Evolutionary conservation across 495 filamentous ascomycete genomes (phyloP), one percentile per base, ranked within the genome.

Genomic region (Cladorrhinum samala): DNA sequence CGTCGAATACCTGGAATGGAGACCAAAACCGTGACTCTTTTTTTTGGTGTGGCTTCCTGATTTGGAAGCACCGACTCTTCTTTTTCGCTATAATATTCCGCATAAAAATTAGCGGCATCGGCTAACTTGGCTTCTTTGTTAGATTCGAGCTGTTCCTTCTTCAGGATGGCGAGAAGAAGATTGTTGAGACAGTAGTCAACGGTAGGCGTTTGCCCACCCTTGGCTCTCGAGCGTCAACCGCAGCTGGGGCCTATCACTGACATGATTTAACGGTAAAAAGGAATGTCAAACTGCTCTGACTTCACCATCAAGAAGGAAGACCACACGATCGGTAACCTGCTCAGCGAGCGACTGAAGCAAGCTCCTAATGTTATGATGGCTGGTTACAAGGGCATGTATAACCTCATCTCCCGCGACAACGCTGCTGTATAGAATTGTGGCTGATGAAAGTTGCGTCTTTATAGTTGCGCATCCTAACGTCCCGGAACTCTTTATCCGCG

Each of bases 221-320:
- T 18, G 0, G 27, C n/a, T 18, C 21, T 16, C 38, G 6, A 40
- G 16, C 55, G 24, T 21, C 14, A 16, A 23, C 23, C 45, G n/a
- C n/a, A n/a, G n/a, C n/a, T n/a, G n/a, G n/a, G n/a, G n/a, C 11
- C 46, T 20, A 25, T 39, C 24, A 21, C 48, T 8, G 27, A n/a
- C 11, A 18, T 46, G 50, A 56, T 17, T 8, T 24, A 40, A 46
- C 50, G 68, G 25, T 21, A 38, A 37, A 13, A 48, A 95, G 91
- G 91, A 55, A 87, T 84, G 79, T 75, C 91, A 60, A 80, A 94
- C 74, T 77, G 82, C 59, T 85, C 90, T 16, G 86, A 95, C 66
- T 97, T 99, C 75, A 86, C 84, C 49, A 86, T 99, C 72, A 84
- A 89, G 67, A 96, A 95, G 70, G 94, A 99, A 66, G 94, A 99